Evolutionary conservation across 2,329 filamentous ascomycete species (phyloP).

Genomic region (Aspergillus sp.): DNA sequence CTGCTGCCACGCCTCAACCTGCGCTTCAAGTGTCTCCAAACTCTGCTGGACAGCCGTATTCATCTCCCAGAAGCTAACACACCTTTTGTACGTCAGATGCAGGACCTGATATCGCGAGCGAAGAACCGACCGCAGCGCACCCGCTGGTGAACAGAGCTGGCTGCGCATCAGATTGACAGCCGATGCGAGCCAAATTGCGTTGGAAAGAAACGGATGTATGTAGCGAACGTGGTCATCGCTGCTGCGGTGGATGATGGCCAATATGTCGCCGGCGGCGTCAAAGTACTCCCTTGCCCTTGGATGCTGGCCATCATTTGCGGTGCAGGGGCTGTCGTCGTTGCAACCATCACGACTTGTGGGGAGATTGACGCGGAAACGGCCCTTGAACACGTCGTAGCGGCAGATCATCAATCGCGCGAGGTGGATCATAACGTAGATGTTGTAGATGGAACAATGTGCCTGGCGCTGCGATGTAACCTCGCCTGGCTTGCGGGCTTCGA

Average conservation of each 20-base stretch:
- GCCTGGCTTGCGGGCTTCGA: constrained; percentile 15
- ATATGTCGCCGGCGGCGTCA: neutral
- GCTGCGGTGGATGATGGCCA: constrained; percentile 32
- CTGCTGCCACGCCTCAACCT: constrained; percentile 21
- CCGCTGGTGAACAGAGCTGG: neutral
- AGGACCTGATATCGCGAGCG: constrained; percentile 29
- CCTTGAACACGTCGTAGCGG: neutral
- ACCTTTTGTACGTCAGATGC: constrained; percentile 31
- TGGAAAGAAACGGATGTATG: constrained; percentile 40
- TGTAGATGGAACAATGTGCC: neutral
- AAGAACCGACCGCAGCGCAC: constrained; percentile 5
- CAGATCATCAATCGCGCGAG: neutral
- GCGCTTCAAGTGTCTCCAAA: constrained; percentile 29
- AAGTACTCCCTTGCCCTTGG: neutral
- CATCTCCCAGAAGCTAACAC: constrained; percentile 33
- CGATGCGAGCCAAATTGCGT: constrained; percentile 39
- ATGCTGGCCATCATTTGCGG: neutral
- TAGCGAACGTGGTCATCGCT: constrained; percentile 32
- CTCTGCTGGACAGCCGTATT: constrained; percentile 33
- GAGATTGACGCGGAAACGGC: neutral
- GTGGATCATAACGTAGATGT: neutral
- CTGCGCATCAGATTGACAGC: constrained; percentile 34
- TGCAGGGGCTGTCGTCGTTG: neutral
- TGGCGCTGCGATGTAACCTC: neutral
- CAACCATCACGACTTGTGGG: neutral